Evolutionary conservation across 23 red algal genomes (phyloP).

Genomic region (Gracilariopsis chorda): DNA sequence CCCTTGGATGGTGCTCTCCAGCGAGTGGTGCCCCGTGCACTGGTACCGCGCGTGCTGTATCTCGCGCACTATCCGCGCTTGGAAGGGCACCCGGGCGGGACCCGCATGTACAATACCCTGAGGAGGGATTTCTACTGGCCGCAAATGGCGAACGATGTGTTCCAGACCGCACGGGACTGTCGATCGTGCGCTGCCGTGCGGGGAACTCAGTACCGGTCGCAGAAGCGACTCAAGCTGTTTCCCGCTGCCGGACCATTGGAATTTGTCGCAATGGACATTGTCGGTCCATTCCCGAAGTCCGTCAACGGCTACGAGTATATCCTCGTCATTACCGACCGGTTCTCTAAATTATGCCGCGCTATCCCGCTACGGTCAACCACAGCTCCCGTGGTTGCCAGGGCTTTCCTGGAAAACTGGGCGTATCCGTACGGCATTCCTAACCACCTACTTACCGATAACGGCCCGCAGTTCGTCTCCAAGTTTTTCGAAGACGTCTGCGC

Average conservation of each 20-base stretch:
- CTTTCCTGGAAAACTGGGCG: neutral
- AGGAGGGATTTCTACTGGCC: constrained; percentile 3
- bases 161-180: neutral
- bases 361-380: neutral
- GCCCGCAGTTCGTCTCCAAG: constrained; percentile 7
- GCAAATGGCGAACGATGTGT: constrained; percentile 6
- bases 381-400: neutral
- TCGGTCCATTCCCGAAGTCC: neutral
- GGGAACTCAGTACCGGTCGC: neutral
- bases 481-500: neutral
- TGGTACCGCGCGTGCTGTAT: constrained; percentile 1
- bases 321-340: constrained; percentile 29
- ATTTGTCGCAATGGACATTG: constrained; percentile 19
- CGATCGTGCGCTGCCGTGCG: neutral
- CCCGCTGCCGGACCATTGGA: neutral
- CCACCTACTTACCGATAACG: constrained; percentile 4
- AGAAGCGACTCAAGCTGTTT: constrained; percentile 18
- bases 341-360: constrained; percentile 1
- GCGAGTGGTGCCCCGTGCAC: constrained; percentile 11
- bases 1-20: constrained; percentile 4
- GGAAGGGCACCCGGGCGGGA: neutral
- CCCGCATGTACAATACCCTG: constrained; percentile 3
- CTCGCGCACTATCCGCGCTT: constrained; percentile 24
- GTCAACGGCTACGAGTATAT: neutral
- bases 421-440: neutral